These are phyloP conservation scores for Cyberlindnera samutprakarnensis DNA, from an alignment of 805 yeast species.

Conservation along the genomic window DNA sequence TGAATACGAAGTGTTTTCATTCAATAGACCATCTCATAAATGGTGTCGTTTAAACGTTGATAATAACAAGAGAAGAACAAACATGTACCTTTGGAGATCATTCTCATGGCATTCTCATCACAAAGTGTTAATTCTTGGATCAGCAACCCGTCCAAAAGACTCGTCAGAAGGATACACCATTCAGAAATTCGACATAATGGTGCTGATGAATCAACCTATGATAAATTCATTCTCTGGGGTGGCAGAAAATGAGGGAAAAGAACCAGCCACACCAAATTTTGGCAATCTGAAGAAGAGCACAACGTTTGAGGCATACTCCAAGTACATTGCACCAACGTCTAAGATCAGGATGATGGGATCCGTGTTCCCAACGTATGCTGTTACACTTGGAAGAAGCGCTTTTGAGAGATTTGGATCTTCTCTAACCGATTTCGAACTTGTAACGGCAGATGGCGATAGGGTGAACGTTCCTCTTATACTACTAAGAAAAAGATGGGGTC, in stretches of 20 bases:
- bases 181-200: slow-evolving; percentile 35
- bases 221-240: slow-evolving; percentile 33
- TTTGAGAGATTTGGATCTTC: slow-evolving; percentile 58
- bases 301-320: slow-evolving; percentile 60
- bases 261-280: slow-evolving; percentile 10
- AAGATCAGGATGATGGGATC: slow-evolving; percentile 60
- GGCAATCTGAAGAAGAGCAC: slow-evolving; percentile 12
- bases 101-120: slow-evolving; percentile 77
- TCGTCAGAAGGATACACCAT: slow-evolving; percentile 28
- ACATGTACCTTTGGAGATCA: slow-evolving; percentile 59
- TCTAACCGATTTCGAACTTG: slow-evolving; percentile 64
- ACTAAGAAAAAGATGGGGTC: slow-evolving; percentile 72
- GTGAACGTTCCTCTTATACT: slow-evolving; percentile 54
- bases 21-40: slow-evolving; percentile 45
- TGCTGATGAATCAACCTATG: slow-evolving; percentile 48
- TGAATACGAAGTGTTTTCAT: slow-evolving; percentile 39
- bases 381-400: slow-evolving; percentile 70
- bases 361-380: slow-evolving; percentile 70
- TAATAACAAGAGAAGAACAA: slow-evolving; percentile 31
- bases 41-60: slow-evolving; percentile 59
- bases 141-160: slow-evolving; percentile 16
- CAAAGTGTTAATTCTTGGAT: slow-evolving; percentile 55
- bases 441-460: slow-evolving; percentile 64
- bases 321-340: slow-evolving; percentile 66
- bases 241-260: background rate